These are phyloP conservation scores for Acacia melanoxylon DNA, from an alignment of 306 rosid genomes.

Conservation along the genomic window DNA sequence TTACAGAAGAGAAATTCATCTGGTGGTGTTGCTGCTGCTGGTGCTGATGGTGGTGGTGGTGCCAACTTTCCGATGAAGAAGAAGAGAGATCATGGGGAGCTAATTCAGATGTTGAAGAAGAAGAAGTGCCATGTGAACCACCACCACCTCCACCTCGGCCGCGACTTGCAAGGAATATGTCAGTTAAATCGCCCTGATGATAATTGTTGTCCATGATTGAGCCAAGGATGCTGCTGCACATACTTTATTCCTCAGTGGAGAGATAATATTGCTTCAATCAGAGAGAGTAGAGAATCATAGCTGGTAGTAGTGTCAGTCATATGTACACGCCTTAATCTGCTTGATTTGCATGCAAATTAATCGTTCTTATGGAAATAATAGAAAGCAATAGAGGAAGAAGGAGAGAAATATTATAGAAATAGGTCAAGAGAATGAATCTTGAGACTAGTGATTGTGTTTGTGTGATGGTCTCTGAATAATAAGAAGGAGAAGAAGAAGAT, in stretches of 20 bases:
- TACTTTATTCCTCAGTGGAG: constrained; percentile 26
- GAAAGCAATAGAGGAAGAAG: neutral
- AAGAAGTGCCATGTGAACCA: neutral
- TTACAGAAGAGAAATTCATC: constrained; percentile 29
- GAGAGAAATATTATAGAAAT: too few relatives aligned
- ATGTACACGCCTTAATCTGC: neutral
- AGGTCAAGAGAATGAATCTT: constrained; percentile 20
- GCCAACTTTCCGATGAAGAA: neutral
- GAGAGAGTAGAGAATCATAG: neutral
- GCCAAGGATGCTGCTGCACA: constrained; percentile 49
- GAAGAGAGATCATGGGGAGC: neutral
- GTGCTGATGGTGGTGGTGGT: neutral
- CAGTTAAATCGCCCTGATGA: constrained; percentile 78
- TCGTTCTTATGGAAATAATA: neutral
- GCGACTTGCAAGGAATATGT: constrained; percentile 55
- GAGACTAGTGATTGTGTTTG: constrained; percentile 8
- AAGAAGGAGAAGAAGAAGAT: constrained; percentile 13
- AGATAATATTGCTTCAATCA: neutral
- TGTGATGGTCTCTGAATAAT: constrained; percentile 13
- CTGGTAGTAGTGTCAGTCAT: neutral
- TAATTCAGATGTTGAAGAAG: neutral
- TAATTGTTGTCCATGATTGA: constrained; percentile 58
- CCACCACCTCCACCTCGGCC: constrained; percentile 21
- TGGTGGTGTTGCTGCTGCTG: constrained; percentile 8
- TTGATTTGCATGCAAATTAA: neutral